Conservation (phyloP, 768 basidiomycete genomes). For the Termitomyces titanicus region DNA sequence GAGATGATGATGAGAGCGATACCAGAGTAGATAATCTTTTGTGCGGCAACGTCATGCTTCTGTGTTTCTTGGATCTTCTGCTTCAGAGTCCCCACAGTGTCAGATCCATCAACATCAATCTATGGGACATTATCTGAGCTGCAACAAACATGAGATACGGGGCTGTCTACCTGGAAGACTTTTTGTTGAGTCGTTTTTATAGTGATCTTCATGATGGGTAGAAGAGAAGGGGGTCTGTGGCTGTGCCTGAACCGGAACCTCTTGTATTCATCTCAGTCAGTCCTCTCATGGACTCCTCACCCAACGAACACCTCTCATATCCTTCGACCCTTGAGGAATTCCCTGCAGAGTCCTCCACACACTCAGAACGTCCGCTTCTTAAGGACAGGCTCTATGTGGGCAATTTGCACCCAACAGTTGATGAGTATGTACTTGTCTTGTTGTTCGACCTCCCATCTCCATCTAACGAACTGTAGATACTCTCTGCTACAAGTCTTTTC, state of each 20-base stretch:
- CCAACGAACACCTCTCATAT: slow-evolving; percentile 19
- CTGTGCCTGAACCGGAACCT: slow-evolving; percentile 1
- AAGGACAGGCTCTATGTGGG: slow-evolving; percentile 87
- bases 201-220: slow-evolving; percentile 78
- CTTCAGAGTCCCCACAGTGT: slow-evolving; percentile 80
- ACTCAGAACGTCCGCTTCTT: slow-evolving; percentile 33
- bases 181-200: slow-evolving; percentile 95
- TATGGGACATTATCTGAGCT: slow-evolving; percentile 21
- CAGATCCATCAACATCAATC: slow-evolving; percentile 74
- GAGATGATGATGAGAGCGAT: slow-evolving; percentile 13
- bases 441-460: not conserved
- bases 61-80: slow-evolving; percentile 76
- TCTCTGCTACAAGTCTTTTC: slow-evolving; percentile 86
- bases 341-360: slow-evolving; percentile 14
- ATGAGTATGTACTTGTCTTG: slow-evolving; percentile 57
- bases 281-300: slow-evolving; percentile 1
- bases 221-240: slow-evolving; percentile 5
- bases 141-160: not conserved
- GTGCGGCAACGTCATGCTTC: slow-evolving; percentile 65
- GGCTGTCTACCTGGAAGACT: slow-evolving; percentile 65
- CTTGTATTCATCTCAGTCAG: too few relatives aligned
- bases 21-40: slow-evolving; percentile 98
- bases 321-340: slow-evolving; percentile 16
- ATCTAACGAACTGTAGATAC: slow-evolving; percentile 47
- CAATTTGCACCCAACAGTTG: slow-evolving; percentile 81